These are phyloP conservation scores for Irpex sp. DNA, from an alignment of 1,284 basidiomycete genomes.

Conservation along the genomic window DNA sequence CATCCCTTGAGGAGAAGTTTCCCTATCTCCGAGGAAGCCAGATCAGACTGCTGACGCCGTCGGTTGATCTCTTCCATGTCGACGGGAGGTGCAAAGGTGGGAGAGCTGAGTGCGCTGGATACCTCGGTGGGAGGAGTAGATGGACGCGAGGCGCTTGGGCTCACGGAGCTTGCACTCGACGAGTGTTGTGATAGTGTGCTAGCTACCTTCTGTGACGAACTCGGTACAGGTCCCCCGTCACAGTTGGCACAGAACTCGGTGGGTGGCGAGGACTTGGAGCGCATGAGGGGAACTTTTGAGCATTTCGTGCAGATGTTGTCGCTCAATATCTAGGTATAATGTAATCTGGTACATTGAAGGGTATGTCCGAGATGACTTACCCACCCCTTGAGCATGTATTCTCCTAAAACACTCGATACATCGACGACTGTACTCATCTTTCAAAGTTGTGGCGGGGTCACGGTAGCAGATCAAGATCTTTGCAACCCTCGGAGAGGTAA, in stretches of 20 bases:
- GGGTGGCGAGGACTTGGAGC: constrained; percentile 55
- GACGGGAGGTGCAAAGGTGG: constrained; percentile 53
- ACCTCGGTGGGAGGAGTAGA: constrained; percentile 76
- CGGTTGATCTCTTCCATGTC: constrained; percentile 62
- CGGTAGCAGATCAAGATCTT: background rate
- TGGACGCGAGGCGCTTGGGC: constrained; percentile 45
- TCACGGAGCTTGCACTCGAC: constrained; percentile 42
- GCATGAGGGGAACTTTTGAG: constrained; percentile 57
- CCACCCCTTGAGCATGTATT: constrained; percentile 78
- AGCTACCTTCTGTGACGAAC: background rate
- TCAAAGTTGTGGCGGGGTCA: background rate
- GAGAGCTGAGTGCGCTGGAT: constrained; percentile 56
- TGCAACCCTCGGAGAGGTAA: background rate
- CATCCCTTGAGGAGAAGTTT: constrained; percentile 74
- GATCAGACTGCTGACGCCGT: constrained; percentile 76
- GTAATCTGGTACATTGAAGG: background rate
- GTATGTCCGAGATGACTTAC: constrained; percentile 33
- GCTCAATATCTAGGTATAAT: constrained; percentile 53
- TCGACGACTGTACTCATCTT: constrained; percentile 51
- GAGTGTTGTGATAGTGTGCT: constrained; percentile 11
- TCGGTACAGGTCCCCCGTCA: constrained; percentile 25
- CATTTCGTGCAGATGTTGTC: constrained; percentile 63
- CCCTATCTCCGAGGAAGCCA: constrained; percentile 74
- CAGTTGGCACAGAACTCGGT: constrained; percentile 63
- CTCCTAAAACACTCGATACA: constrained; percentile 57